Evolutionary conservation across 1,139 yeast genomes (phyloP), one percentile per base, ranked within the genome.

Genomic region (Yamadazyma mexicana): DNA sequence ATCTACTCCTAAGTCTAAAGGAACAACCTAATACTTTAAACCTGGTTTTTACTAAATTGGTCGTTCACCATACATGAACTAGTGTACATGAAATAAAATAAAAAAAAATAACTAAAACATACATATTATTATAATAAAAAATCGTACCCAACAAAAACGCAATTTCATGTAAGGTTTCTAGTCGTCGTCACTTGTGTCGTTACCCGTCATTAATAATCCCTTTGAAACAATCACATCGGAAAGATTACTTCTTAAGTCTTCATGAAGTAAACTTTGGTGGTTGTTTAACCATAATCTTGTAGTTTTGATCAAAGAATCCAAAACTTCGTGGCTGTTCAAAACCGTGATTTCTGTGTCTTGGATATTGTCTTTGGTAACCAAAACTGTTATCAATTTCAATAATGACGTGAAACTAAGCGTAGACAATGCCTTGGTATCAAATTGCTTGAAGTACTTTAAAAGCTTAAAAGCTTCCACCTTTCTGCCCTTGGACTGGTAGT

Each of bases 321-420:
- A 56, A 11, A 48, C 49, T 10, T 54, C 57, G 36, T 51, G 48
- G 33, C 54, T 55, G 22, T 58, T 60, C 12, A 26, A n/a, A 5
- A 9, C 11, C 11, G 16, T 18, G n/a, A 34, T n/a, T 22, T 45
- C 45, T 7, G 37, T 43, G 16, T 30, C 30, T 2, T 42, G 39
- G 4, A 27, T 9, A 4, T 46, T 46, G 1, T 42, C 40, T 17
- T 56, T 56, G 5, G 58, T 55, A 22, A 64, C 51, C 17, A 64
- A 34, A 16, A 49, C 51, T 20, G 55, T 47, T 12, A 67, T 43
- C 27, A 64, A 49, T 34, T 55, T 60, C 11, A 66, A 52, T 29
- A 69, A 49, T 2, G 66, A 51, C 1, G 73, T 62, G 45, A 71
- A 67, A 26, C 69, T 58, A 29, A 68, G 50, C 17, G 64, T 46